Evolutionary conservation across 1,139 yeast species (phyloP).

Genomic region (Diutina pseudorugosa): DNA sequence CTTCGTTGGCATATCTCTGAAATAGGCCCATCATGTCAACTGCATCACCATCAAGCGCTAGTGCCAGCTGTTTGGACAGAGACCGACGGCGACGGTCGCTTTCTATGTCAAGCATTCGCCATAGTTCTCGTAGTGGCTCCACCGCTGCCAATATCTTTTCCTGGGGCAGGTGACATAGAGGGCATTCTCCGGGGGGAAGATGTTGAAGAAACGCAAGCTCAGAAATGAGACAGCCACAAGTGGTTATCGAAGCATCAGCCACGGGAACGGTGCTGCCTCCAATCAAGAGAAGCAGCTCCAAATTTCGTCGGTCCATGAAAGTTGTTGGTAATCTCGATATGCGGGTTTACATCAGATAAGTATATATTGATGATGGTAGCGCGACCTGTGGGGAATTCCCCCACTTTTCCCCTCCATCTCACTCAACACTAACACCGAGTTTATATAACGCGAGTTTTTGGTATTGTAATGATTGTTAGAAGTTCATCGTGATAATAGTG

Average conservation of each 20-base stretch:
- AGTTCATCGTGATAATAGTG: too few relatives aligned
- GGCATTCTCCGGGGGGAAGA: conserved; percentile 23
- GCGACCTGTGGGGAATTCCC: neutral
- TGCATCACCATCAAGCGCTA: conserved; percentile 12
- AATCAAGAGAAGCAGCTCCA: neutral
- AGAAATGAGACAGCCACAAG: conserved; percentile 67
- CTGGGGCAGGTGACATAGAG: conserved; percentile 28
- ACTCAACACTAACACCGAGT: neutral
- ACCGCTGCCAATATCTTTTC: conserved; percentile 32
- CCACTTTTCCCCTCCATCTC: neutral
- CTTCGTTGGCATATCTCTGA: conserved; percentile 32
- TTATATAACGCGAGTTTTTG: too few relatives aligned
- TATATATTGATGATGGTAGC: neutral
- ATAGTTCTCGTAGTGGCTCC: conserved; percentile 41
- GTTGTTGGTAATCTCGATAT: neutral
- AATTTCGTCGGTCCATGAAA: neutral
- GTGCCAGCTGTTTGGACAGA: conserved; percentile 4
- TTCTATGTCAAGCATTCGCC: conserved; percentile 18
- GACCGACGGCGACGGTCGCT: conserved; percentile 5
- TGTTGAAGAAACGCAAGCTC: conserved; percentile 21
- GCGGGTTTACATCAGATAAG: neutral
- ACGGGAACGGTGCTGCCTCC: neutral
- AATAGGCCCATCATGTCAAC: conserved; percentile 27
- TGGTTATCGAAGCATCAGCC: conserved; percentile 42
- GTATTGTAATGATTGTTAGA: too few relatives aligned